phyloP scores from a whole-genome alignment of 2,329 filamentous ascomycete genomes.

The Chaetothyriales sp. region DNA sequence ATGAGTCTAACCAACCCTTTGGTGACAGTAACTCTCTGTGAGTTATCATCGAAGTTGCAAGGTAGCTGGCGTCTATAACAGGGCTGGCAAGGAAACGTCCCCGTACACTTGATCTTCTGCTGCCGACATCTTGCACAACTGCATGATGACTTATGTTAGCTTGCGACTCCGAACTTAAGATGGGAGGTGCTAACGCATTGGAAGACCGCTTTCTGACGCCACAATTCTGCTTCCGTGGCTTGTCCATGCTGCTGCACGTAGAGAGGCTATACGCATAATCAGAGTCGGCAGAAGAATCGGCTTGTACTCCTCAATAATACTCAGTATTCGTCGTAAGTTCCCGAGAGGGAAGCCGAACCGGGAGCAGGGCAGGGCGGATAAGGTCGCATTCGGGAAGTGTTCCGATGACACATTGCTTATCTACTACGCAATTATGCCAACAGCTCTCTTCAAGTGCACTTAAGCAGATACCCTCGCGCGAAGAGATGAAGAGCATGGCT shows the following conservation, averaged over 20 bases:
- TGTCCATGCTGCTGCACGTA: background rate
- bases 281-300: too few relatives aligned
- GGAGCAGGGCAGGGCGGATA: too few relatives aligned
- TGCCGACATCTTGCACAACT: constrained; percentile 34
- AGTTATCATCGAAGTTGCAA: constrained; percentile 34
- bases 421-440: too few relatives aligned
- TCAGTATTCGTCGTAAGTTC: too few relatives aligned
- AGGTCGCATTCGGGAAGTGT: too few relatives aligned
- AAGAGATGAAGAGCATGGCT: too few relatives aligned
- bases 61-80: constrained; percentile 31
- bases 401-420: too few relatives aligned
- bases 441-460: too few relatives aligned
- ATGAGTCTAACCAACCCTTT: constrained; percentile 26
- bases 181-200: constrained; percentile 21
- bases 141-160: constrained; percentile 3
- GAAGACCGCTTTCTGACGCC: constrained; percentile 23
- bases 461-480: too few relatives aligned
- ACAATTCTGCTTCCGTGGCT: background rate
- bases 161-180: background rate
- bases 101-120: constrained; percentile 35
- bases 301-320: too few relatives aligned
- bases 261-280: background rate
- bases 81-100: constrained; percentile 30
- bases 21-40: constrained; percentile 38
- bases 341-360: too few relatives aligned